phyloP scores from a whole-genome alignment of 2,329 filamentous ascomycete genomes.

The Podosphaera xanthii region DNA sequence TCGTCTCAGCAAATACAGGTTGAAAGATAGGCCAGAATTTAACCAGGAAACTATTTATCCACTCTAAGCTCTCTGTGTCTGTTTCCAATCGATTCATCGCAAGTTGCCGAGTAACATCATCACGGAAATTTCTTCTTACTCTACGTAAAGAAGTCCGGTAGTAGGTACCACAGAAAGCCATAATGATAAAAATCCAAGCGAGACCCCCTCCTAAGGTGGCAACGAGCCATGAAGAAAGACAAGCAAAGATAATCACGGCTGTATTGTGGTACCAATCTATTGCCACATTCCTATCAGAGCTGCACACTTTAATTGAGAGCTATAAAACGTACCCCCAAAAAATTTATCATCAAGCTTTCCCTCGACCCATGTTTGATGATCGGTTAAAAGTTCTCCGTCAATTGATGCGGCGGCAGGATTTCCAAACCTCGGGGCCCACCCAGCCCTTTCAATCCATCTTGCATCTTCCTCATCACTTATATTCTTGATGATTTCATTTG shows the following conservation, averaged over 20 bases:
- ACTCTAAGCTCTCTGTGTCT: constrained; percentile 81
- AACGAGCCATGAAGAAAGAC: constrained; percentile 71
- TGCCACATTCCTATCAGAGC: constrained; percentile 3
- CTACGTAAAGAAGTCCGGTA: constrained; percentile 88
- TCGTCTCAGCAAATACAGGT: constrained; percentile 73
- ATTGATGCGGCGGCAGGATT: constrained; percentile 27
- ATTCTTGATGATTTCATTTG: constrained; percentile 21
- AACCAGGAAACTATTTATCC: constrained; percentile 96
- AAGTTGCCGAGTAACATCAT: constrained; percentile 79
- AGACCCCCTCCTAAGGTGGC: constrained; percentile 77
- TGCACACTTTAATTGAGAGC: not conserved
- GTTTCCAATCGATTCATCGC: constrained; percentile 70
- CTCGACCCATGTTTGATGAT: constrained; percentile 78
- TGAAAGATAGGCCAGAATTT: constrained; percentile 99
- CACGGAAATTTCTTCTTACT: constrained; percentile 83
- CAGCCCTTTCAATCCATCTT: constrained; percentile 35
- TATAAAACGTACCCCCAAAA: constrained; percentile 44
- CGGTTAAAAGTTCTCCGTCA: constrained; percentile 46
- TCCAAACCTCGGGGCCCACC: constrained; percentile 77
- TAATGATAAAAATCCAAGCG: constrained; percentile 80
- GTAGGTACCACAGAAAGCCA: constrained; percentile 82
- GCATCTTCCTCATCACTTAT: constrained; percentile 30
- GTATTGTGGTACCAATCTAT: constrained; percentile 96
- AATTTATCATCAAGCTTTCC: constrained; percentile 67
- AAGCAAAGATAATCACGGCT: constrained; percentile 81